These are phyloP conservation scores for Agrocybe pediades DNA, from an alignment of 768 basidiomycete genomes.

Conservation along the genomic window DNA sequence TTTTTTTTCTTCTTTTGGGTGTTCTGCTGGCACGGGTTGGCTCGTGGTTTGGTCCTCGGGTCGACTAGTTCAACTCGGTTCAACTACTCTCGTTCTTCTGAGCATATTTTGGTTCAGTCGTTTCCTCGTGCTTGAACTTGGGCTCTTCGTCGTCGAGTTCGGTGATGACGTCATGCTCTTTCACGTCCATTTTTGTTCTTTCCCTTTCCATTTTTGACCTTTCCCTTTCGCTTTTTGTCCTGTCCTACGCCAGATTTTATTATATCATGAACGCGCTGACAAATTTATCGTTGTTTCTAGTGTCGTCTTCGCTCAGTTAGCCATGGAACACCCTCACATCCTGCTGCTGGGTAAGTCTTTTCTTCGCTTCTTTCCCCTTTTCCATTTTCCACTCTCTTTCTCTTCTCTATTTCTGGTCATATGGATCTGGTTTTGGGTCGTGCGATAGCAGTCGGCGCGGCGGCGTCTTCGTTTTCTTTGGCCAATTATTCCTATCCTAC, in stretches of 20 bases:
- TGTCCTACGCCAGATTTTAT: too few species aligned
- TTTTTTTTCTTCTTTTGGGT: background rate
- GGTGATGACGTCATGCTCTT: background rate
- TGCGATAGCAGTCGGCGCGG: too few species aligned
- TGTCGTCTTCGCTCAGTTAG: conserved; percentile 94
- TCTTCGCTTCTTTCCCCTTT: background rate
- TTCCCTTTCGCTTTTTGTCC: background rate
- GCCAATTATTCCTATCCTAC: too few species aligned
- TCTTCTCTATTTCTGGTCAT: too few species aligned
- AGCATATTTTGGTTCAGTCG: too few species aligned
- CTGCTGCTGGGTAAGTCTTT: conserved; percentile 69
- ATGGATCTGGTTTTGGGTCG: too few species aligned
- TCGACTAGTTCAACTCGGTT: background rate
- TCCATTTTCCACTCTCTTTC: background rate
- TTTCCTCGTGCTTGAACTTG: background rate
- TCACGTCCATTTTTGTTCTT: background rate
- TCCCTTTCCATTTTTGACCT: background rate
- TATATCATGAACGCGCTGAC: background rate
- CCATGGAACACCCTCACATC: conserved; percentile 98
- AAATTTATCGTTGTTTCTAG: conserved; percentile 35
- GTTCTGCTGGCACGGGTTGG: background rate
- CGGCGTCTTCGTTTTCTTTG: too few species aligned
- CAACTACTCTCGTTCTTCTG: background rate
- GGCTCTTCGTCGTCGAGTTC: background rate
- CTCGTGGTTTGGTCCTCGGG: too few species aligned